Evolutionary conservation across 179 eudicot species (phyloP), one percentile per base, ranked within the genome.

Genomic region (Heliamphora pulchella): DNA sequence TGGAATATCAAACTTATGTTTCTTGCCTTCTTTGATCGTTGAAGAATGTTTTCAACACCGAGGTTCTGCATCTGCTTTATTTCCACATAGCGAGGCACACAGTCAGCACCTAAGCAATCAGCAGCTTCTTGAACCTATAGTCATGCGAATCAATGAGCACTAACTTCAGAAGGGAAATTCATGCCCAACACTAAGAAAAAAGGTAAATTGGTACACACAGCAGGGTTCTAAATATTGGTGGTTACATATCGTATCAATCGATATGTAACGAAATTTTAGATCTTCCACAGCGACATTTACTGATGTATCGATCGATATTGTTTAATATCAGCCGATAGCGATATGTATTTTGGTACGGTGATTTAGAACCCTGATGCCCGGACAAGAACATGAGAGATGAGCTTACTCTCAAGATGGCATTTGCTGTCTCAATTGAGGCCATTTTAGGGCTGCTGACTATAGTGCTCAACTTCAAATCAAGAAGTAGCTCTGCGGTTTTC

Each of bases 401-500:
- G 61, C 88, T 84, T 88, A 92, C 99, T 82, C 81, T 86, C 54
- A 96, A 87, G 66, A 96, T 94, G 74, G 86, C 67, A 53, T 87
- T 85, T 64, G 96, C 92, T 51, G 97, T 88, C 85, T 91, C 96
- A 73, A 80, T 77, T 5, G 98, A 89, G 67, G 94, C 96, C 84
- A 82, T 80, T 74, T 86, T 82, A 47, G 89, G 84, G 83, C 98
- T 87, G 84, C 93, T 87, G 78, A 94, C 81, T 65, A 96, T 75
- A 53, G 94, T 83, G 82, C 77, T 87, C 79, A 96, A 87, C 78
- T 88, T 94, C 86, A 91, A 85, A 86, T 96, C 99, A 83, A 96
- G 99, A 81, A 96, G 93, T 76, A 96, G 85, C 89, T 96, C 99
- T 17, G 99, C 99, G 59, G 89, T 94, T 89, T 96, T 96, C 89